Evolutionary conservation across 495 filamentous ascomycete genomes (phyloP).

Genomic region (Durotheca rogersii): DNA sequence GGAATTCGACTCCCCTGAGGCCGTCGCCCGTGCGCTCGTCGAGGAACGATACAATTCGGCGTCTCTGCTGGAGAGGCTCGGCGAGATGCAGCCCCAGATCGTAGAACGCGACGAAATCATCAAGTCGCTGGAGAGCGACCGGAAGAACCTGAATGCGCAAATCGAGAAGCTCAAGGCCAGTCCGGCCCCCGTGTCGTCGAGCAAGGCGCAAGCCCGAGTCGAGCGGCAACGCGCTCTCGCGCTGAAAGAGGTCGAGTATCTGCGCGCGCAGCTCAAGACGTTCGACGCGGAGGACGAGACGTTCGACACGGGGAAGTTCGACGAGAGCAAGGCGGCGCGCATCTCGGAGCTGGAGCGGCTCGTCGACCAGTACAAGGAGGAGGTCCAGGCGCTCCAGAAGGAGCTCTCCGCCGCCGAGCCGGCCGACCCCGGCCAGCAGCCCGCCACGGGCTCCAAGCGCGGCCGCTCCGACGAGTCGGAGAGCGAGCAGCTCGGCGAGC

Average conservation of each 20-base stretch:
- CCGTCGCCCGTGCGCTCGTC: conserved; percentile 80
- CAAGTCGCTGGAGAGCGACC: conserved; percentile 68
- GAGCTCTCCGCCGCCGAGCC: conserved; percentile 68
- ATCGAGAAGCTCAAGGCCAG: conserved; percentile 66
- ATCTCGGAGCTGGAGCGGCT: conserved; percentile 81
- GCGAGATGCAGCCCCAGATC: conserved; percentile 75
- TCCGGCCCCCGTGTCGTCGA: conserved; percentile 51
- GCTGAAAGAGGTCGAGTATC: conserved; percentile 87
- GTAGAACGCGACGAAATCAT: conserved; percentile 78
- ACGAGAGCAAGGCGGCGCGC: conserved; percentile 71
- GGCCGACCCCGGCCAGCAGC: conserved; percentile 28
- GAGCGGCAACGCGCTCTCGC: conserved; percentile 85
- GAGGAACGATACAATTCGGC: conserved; percentile 77
- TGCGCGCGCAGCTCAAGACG: conserved; percentile 87
- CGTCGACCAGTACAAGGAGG: conserved; percentile 84
- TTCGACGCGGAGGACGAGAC: conserved; percentile 89
- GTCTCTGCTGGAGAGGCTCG: conserved; percentile 72
- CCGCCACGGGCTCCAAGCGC: conserved; percentile 58
- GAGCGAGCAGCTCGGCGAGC: conserved; percentile 76
- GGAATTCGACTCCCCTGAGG: conserved; percentile 85
- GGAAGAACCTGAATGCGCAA: conserved; percentile 58
- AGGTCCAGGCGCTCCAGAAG: conserved; percentile 69
- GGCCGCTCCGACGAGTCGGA: conserved; percentile 59
- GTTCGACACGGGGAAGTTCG: conserved; percentile 73
- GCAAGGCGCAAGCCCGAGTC: conserved; percentile 63